phyloP scores from a whole-genome alignment of 2,329 filamentous ascomycete genomes.

The Fusarium newnesense region DNA sequence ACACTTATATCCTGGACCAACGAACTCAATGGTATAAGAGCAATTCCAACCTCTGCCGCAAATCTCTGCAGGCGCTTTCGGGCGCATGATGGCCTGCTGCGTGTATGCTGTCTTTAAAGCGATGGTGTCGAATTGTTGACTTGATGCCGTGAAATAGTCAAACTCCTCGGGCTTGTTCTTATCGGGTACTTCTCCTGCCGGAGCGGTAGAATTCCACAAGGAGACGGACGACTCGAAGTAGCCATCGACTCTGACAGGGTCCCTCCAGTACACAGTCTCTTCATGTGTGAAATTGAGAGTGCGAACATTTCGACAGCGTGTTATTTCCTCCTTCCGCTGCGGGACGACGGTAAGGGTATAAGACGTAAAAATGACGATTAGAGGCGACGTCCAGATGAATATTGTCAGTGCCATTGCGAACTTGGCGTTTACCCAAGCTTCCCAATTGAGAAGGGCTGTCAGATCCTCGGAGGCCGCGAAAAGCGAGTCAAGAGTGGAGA shows the following conservation, averaged over 20 bases:
- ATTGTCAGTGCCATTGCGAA: slow-evolving; percentile 42
- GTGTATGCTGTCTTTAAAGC: slow-evolving; percentile 35
- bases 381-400: slow-evolving; percentile 42
- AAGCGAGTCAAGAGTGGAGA: slow-evolving; percentile 42
- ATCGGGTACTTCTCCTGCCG: neutral
- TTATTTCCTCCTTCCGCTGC: slow-evolving; percentile 9
- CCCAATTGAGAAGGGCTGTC: slow-evolving; percentile 40
- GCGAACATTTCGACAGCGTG: slow-evolving; percentile 36
- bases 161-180: slow-evolving; percentile 28
- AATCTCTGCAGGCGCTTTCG: slow-evolving; percentile 27
- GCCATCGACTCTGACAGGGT: neutral
- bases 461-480: slow-evolving; percentile 42
- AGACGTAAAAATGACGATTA: slow-evolving; percentile 43
- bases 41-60: slow-evolving; percentile 43
- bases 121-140: slow-evolving; percentile 32
- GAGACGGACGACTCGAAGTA: slow-evolving; percentile 35
- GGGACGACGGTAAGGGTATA: slow-evolving; percentile 38
- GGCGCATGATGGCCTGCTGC: slow-evolving; percentile 32
- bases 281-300: slow-evolving; percentile 43
- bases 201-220: slow-evolving; percentile 37
- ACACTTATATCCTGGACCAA: slow-evolving; percentile 39
- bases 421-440: slow-evolving; percentile 38
- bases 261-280: slow-evolving; percentile 27
- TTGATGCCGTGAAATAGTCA: slow-evolving; percentile 37
- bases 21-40: slow-evolving; percentile 36